These are phyloP conservation scores for Lepiota venenata DNA, from an alignment of 768 basidiomycete species.

Conservation along the genomic window DNA sequence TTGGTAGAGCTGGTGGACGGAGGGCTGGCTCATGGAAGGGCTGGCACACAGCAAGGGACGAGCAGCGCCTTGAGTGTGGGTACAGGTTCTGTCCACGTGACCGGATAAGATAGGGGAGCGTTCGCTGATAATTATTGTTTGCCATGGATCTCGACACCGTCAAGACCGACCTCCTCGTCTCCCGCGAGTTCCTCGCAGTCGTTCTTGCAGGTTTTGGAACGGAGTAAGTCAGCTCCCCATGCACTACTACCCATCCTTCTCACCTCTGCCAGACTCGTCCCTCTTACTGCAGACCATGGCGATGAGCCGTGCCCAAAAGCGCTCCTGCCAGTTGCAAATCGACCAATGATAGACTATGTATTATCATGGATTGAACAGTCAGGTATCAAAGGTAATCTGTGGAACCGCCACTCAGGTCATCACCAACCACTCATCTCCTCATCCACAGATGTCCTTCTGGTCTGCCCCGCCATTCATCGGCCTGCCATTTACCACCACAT, in stretches of 20 bases:
- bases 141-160: conserved; percentile 65
- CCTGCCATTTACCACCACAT: conserved; percentile 80
- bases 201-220: conserved; percentile 92
- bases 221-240: conserved; percentile 48
- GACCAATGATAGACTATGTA: conserved; percentile 80
- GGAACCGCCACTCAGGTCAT: background rate
- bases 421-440: conserved; percentile 11
- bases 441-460: conserved; percentile 73
- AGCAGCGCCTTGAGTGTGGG: background rate
- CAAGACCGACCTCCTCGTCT: conserved; percentile 41
- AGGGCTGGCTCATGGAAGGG: conserved; percentile 40
- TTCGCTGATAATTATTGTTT: conserved; percentile 1
- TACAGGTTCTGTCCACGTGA: background rate
- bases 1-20: conserved; percentile 77
- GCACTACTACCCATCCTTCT: conserved; percentile 8
- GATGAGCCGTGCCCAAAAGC: conserved; percentile 86
- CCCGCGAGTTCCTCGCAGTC: conserved; percentile 84
- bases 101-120: background rate
- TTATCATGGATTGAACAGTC: conserved; percentile 86
- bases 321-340: conserved; percentile 83
- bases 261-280: conserved; percentile 51
- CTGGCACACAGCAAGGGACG: conserved; percentile 2
- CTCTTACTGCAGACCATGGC: conserved; percentile 74
- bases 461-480: conserved; percentile 79
- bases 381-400: conserved; percentile 68